Evolutionary conservation across 257 asterid species (phyloP).

Genomic region (Ophiorrhiza pumila): DNA sequence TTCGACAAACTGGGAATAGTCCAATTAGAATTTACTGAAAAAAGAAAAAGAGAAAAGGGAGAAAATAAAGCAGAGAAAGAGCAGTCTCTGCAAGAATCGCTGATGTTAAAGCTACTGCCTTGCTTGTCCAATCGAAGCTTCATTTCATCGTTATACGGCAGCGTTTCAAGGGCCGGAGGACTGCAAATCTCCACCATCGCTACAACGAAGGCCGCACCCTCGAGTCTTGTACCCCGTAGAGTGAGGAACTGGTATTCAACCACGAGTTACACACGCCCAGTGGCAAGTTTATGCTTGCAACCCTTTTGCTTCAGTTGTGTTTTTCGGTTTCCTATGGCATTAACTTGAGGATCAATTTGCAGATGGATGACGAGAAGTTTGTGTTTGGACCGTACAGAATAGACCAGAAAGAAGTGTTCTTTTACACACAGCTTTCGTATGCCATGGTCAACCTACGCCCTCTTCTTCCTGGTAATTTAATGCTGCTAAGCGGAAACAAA

Average conservation of each 20-base stretch:
- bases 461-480: constrained; percentile 63
- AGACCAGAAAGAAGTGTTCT: constrained; percentile 61
- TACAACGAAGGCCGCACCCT: not conserved
- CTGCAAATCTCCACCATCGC: constrained; percentile 4
- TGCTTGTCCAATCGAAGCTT: constrained; percentile 17
- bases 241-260: constrained; percentile 3
- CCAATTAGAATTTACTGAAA: too few relatives aligned
- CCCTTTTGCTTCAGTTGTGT: not conserved
- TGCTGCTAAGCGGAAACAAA: not conserved
- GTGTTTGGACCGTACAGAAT: constrained; percentile 74
- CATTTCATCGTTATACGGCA: constrained; percentile 10
- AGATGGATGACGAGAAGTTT: constrained; percentile 60
- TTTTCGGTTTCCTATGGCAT: not conserved
- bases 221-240: not conserved
- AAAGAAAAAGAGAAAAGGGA: not conserved
- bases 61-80: not conserved
- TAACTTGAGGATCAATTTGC: not conserved
- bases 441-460: constrained; percentile 90
- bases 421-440: constrained; percentile 62
- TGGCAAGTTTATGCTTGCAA: constrained; percentile 2
- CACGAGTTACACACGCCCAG: not conserved
- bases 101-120: constrained; percentile 35
- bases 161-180: not conserved
- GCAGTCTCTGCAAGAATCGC: not conserved
- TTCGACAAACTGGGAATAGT: too few relatives aligned